Percentiles rank a stretch among this genome's conserved stretches.
These are phyloP conservation scores for Pythium vanterpoolii DNA, from an alignment of 352 stramenopile species.

Conservation along the genomic window DNA sequence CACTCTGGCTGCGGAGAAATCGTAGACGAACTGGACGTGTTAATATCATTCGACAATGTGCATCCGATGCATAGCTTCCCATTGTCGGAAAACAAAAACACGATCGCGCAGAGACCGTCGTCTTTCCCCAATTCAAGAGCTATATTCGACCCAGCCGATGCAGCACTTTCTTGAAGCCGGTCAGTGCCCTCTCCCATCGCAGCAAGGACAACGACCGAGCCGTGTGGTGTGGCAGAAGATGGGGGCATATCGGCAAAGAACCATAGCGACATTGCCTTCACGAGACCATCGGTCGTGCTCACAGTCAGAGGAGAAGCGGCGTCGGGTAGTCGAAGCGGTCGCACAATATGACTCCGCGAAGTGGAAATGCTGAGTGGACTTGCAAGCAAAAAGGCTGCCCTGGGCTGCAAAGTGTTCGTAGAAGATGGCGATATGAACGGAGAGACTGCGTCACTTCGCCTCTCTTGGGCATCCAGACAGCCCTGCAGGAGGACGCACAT, in stretches of 20 bases:
- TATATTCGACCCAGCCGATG: neutral
- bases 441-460: neutral
- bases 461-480: neutral
- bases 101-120: neutral
- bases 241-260: neutral
- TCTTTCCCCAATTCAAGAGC: neutral
- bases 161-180: neutral
- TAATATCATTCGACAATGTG: neutral
- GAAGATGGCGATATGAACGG: neutral
- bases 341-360: slow-evolving; percentile 7
- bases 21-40: neutral
- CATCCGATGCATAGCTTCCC: neutral
- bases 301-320: neutral
- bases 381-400: slow-evolving; percentile 9
- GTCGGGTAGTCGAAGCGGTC: neutral
- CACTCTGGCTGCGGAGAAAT: neutral
- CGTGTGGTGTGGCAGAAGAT: neutral
- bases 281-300: too few species aligned
- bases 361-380: slow-evolving; percentile 9
- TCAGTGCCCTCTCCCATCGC: slow-evolving; percentile 1
- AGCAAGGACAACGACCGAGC: neutral
- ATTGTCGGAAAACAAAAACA: neutral
- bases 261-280: neutral
- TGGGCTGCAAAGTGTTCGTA: neutral
- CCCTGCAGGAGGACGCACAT: neutral